Percentiles rank a stretch among this genome's conserved stretches.
Evolutionary conservation across 768 basidiomycete genomes (phyloP).

Genomic region (Clathrus columnatus): DNA sequence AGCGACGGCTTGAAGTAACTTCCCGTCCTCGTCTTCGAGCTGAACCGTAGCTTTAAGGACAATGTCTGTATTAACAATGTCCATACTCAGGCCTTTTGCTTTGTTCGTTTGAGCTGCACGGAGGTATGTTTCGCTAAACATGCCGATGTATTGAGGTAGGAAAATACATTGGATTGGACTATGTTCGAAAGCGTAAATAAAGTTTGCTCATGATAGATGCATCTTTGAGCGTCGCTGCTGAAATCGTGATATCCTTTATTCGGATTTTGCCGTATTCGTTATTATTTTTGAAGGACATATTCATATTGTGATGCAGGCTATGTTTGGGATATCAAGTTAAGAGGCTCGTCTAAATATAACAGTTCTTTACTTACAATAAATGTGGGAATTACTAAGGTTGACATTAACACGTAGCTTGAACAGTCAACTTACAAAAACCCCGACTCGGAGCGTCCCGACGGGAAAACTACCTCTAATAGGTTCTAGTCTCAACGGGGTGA

Average conservation of each 20-base stretch:
- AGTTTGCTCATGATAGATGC: background rate
- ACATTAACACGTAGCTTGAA: too few species aligned
- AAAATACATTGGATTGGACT: background rate
- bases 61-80: background rate
- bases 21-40: background rate
- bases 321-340: too few species aligned
- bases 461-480: too few species aligned
- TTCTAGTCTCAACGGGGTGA: too few species aligned
- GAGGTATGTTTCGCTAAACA: background rate
- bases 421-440: too few species aligned
- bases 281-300: too few species aligned
- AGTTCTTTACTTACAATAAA: too few species aligned
- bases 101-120: background rate
- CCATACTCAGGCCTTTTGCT: background rate
- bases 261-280: too few species aligned
- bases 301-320: too few species aligned
- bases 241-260: background rate
- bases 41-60: background rate
- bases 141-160: background rate
- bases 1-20: background rate
- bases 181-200: background rate
- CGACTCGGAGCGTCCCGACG: too few species aligned
- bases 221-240: background rate
- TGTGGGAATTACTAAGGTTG: too few species aligned
- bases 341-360: too few species aligned